Evolutionary conservation across 176 grass and related monocot species (phyloP).

Genomic region (Tillandsia leiboldiana): DNA sequence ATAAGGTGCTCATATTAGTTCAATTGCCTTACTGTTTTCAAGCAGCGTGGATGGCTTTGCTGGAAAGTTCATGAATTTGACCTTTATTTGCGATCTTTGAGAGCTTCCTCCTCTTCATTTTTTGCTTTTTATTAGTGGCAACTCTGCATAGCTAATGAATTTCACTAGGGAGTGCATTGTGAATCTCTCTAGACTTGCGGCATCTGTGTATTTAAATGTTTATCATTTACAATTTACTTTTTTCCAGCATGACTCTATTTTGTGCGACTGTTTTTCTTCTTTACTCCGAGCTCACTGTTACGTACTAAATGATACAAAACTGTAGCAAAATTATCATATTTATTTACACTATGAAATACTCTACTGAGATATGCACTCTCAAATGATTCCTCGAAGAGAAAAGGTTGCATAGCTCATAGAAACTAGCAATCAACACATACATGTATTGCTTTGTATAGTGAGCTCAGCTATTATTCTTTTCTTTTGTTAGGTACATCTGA

Average conservation of each 20-base stretch:
- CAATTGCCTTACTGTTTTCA: neutral
- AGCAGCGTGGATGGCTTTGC: neutral
- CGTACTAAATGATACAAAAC: neutral
- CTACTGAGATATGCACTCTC: too few species aligned
- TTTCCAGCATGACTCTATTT: neutral
- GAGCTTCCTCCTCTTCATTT: too few species aligned
- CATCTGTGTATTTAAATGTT: neutral
- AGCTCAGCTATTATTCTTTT: neutral
- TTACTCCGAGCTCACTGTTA: neutral
- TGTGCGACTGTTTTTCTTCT: neutral
- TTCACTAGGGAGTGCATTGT: neutral
- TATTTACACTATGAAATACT: neutral
- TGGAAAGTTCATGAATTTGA: neutral
- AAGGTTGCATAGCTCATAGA: too few species aligned
- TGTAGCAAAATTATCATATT: neutral
- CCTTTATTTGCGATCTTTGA: too few species aligned
- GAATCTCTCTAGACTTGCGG: too few species aligned
- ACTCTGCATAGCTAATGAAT: neutral
- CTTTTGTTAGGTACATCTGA: conserved; percentile 71
- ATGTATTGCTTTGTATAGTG: neutral
- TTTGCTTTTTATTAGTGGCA: too few species aligned
- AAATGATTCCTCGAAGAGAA: too few species aligned
- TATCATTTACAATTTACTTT: neutral
- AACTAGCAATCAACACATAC: too few species aligned
- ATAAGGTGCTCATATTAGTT: conserved; percentile 50